Conservation (phyloP, 495 filamentous ascomycete species). For the Podospora didyma region DNA sequence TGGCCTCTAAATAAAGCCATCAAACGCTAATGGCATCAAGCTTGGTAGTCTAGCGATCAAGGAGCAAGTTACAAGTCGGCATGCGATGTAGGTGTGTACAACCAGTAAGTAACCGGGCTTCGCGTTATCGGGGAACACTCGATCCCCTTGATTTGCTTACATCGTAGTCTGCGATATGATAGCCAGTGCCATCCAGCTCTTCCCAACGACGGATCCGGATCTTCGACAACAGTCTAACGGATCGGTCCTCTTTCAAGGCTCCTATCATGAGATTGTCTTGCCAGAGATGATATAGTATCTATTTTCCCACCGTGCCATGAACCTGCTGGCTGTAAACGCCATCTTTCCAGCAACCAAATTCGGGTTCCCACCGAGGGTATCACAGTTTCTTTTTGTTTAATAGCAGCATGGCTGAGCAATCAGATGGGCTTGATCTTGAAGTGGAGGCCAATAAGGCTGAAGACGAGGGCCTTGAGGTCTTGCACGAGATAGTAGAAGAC, state of each 20-base stretch:
- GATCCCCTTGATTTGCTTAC: background rate
- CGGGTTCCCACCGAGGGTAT: conserved; percentile 12
- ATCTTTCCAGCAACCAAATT: conserved; percentile 2
- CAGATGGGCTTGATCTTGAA: conserved; percentile 97
- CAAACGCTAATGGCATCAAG: background rate
- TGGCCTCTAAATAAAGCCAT: background rate
- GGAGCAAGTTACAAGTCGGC: background rate
- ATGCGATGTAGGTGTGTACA: background rate
- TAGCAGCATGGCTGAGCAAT: conserved; percentile 4
- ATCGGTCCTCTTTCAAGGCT: too few relatives aligned
- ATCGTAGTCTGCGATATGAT: background rate
- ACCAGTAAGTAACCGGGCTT: background rate
- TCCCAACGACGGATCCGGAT: too few relatives aligned
- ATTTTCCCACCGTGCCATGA: background rate
- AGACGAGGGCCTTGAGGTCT: conserved; percentile 94
- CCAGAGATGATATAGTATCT: background rate
- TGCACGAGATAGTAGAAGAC: conserved; percentile 99
- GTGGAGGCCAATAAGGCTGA: conserved; percentile 92
- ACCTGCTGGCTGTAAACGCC: conserved; percentile 1
- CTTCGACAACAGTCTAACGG: too few relatives aligned
- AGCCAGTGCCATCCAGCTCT: background rate
- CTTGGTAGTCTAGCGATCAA: background rate
- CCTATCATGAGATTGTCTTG: too few relatives aligned
- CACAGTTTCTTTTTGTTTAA: background rate
- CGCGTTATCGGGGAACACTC: background rate